A percentile compares a stretch with the other conserved stretches of the same genome.
Conservation (phyloP, 306 rosid species). For the Leucaena leucocephala region DNA sequence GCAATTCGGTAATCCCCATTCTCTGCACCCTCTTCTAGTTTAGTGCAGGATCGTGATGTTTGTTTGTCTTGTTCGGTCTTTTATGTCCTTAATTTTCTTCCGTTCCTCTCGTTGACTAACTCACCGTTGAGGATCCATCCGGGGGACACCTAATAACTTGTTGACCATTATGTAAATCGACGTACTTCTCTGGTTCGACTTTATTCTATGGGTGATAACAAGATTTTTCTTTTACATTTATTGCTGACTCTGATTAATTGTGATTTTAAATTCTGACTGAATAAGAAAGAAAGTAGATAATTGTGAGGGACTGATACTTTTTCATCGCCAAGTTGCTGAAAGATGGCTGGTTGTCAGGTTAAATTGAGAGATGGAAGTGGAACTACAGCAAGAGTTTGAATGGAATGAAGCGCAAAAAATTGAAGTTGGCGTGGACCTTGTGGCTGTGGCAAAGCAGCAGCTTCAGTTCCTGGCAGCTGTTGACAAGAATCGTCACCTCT, state of each 20-base stretch:
- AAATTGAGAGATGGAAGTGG: constrained; percentile 75
- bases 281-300: background rate
- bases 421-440: constrained; percentile 68
- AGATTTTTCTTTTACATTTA: background rate
- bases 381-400: constrained; percentile 62
- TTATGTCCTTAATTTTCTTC: background rate
- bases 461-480: constrained; percentile 85
- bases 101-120: background rate
- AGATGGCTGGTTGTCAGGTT: constrained; percentile 31
- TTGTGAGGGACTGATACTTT: background rate
- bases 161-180: background rate
- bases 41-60: background rate
- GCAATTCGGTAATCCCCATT: background rate
- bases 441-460: constrained; percentile 69
- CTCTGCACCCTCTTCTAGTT: background rate
- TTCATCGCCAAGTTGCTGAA: constrained; percentile 13
- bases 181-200: background rate
- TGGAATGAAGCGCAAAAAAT: constrained; percentile 85
- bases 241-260: background rate
- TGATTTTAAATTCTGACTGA: background rate
- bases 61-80: background rate
- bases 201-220: background rate
- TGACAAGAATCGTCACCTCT: constrained; percentile 74
- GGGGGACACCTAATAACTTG: background rate
- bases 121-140: background rate